Percentiles rank a stretch among this genome's conserved stretches.
These are phyloP conservation scores for Candida frijolesensis DNA, from an alignment of 1,139 yeast species.

Conservation along the genomic window DNA sequence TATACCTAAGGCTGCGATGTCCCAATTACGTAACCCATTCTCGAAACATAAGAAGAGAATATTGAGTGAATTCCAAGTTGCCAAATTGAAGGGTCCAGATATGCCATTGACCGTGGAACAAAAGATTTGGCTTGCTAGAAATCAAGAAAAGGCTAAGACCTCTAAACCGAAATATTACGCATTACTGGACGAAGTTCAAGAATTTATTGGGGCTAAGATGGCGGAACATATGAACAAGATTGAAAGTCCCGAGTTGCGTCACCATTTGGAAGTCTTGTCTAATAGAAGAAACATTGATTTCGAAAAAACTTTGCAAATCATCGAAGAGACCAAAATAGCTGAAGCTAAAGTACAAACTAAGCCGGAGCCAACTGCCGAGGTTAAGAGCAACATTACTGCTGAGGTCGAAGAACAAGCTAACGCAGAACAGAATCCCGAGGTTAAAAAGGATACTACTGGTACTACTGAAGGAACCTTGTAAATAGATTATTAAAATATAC, in stretches of 20 bases:
- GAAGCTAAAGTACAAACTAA: conserved; percentile 4
- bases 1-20: conserved; percentile 65
- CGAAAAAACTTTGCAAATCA: conserved; percentile 24
- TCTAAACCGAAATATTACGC: conserved; percentile 49
- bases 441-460: neutral
- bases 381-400: neutral
- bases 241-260: conserved; percentile 38
- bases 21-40: conserved; percentile 73
- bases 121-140: conserved; percentile 55
- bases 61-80: conserved; percentile 63
- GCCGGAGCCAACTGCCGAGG: neutral
- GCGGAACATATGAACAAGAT: conserved; percentile 53
- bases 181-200: conserved; percentile 68
- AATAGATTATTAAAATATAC: neutral
- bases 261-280: conserved; percentile 46
- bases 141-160: conserved; percentile 36
- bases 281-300: conserved; percentile 32
- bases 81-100: conserved; percentile 64
- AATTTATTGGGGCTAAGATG: conserved; percentile 69
- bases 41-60: conserved; percentile 58
- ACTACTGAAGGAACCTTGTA: conserved; percentile 1
- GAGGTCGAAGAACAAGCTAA: conserved; percentile 4
- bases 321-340: conserved; percentile 10
- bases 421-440: neutral
- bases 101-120: conserved; percentile 78